phyloP scores from a whole-genome alignment of 2,329 filamentous ascomycete genomes.

The Pyricularia sp. region DNA sequence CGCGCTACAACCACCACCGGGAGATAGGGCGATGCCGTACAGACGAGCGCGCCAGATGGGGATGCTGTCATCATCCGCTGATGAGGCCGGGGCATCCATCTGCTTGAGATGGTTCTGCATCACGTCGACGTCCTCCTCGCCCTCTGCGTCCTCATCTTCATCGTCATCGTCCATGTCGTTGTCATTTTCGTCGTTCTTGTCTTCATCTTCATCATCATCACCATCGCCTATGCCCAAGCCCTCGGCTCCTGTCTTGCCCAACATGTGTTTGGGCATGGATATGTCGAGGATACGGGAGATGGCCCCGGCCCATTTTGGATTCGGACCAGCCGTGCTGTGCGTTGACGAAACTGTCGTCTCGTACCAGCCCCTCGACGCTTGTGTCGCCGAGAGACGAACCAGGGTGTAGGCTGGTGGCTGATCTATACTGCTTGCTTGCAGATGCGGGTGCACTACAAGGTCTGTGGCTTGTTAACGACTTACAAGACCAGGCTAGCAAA shows the following conservation, averaged over 20 bases:
- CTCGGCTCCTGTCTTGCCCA: constrained; percentile 22
- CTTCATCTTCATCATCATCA: constrained; percentile 16
- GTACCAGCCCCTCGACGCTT: constrained; percentile 38
- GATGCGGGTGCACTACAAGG: constrained; percentile 31
- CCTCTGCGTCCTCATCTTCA: constrained; percentile 9
- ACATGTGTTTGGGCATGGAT: constrained; percentile 30
- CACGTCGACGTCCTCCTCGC: constrained; percentile 8
- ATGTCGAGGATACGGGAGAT: constrained; percentile 31
- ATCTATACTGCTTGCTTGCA: constrained; percentile 15
- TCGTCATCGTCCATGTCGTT: constrained; percentile 10
- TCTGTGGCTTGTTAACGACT: constrained; percentile 18
- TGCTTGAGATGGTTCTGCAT: constrained; percentile 9
- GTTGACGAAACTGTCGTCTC: constrained; percentile 31
- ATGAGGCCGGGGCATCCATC: neutral
- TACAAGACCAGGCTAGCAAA: constrained; percentile 5
- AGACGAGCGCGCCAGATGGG: constrained; percentile 36
- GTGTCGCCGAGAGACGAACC: constrained; percentile 38
- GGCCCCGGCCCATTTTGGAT: constrained; percentile 33
- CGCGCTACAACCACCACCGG: constrained; percentile 37
- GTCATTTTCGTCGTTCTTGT: constrained; percentile 10
- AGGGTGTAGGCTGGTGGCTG: constrained; percentile 35
- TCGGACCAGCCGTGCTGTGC: constrained; percentile 6
- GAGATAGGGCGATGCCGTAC: constrained; percentile 39
- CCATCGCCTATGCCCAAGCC: constrained; percentile 18
- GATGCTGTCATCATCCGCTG: constrained; percentile 16